Percentiles rank a stretch among this genome's conserved stretches.
These are phyloP conservation scores for Peronosclerospora sorghi DNA, from an alignment of 352 stramenopile genomes.

Conservation along the genomic window DNA sequence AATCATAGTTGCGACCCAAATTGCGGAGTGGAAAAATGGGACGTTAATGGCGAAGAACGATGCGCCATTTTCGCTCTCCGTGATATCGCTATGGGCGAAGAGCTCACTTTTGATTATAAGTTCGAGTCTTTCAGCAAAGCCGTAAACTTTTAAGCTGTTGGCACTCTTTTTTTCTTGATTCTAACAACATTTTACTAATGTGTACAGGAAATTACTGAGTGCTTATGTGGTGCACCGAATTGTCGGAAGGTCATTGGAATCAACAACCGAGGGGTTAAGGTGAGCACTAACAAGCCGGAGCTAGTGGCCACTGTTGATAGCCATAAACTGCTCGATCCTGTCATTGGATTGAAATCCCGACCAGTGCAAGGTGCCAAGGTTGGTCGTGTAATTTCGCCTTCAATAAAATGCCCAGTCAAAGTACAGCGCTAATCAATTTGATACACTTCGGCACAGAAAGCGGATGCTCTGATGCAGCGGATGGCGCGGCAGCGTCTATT, in stretches of 20 bases:
- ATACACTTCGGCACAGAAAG: constrained; percentile 21
- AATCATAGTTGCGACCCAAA: constrained; percentile 93
- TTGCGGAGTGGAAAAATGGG: constrained; percentile 91
- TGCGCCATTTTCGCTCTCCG: constrained; percentile 91
- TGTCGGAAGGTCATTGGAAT: constrained; percentile 64
- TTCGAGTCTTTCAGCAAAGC: constrained; percentile 23
- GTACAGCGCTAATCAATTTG: neutral
- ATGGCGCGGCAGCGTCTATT: constrained; percentile 46
- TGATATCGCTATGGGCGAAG: constrained; percentile 82
- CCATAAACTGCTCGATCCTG: constrained; percentile 33
- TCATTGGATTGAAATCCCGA: constrained; percentile 26
- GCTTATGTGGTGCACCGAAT: constrained; percentile 43
- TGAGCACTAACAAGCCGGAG: constrained; percentile 11
- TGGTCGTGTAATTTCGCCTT: neutral
- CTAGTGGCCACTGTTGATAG: neutral
- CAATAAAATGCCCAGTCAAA: neutral
- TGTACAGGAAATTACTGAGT: constrained; percentile 59
- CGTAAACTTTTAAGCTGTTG: constrained; percentile 4
- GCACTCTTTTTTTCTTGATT: neutral
- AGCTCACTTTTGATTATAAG: constrained; percentile 95
- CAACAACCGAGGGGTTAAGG: constrained; percentile 47
- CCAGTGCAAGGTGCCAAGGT: constrained; percentile 34
- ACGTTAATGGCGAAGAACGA: constrained; percentile 86
- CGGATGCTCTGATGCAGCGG: constrained; percentile 46
- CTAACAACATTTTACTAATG: neutral